Conservation (phyloP, 2,329 filamentous ascomycete species). For the Colletotrichum destructivum region DNA sequence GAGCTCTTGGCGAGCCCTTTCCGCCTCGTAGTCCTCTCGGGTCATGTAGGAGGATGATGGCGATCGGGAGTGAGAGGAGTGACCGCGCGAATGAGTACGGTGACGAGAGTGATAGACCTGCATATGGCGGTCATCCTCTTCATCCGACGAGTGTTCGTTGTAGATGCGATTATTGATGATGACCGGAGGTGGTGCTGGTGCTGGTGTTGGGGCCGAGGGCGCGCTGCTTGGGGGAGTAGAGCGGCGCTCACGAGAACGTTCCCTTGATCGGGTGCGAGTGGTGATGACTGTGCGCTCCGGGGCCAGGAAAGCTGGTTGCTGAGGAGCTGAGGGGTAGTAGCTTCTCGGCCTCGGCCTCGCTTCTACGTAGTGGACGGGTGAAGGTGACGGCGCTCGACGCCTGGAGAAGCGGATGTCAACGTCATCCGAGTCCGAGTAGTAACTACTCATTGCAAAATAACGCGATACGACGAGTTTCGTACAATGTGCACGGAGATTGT, state of each 20-base stretch:
- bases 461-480: neutral
- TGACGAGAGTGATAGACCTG: constrained; percentile 49
- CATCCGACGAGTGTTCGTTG: constrained; percentile 64
- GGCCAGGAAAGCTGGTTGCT: constrained; percentile 54
- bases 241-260: constrained; percentile 64
- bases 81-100: constrained; percentile 48
- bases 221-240: constrained; percentile 55
- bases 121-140: constrained; percentile 53
- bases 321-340: constrained; percentile 59
- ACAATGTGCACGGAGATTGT: neutral
- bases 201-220: constrained; percentile 47
- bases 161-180: constrained; percentile 73
- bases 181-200: constrained; percentile 59
- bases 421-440: constrained; percentile 69
- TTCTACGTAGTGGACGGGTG: constrained; percentile 63
- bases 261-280: constrained; percentile 56
- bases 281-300: constrained; percentile 65
- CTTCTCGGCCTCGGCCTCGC: constrained; percentile 55
- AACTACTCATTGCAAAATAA: constrained; percentile 51
- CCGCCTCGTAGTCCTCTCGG: constrained; percentile 60
- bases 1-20: constrained; percentile 59
- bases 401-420: constrained; percentile 64
- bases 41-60: constrained; percentile 57
- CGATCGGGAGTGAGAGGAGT: constrained; percentile 51
- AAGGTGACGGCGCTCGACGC: constrained; percentile 58